Conservation (phyloP, 768 basidiomycete genomes). For the Phanerochaete sordida region DNA sequence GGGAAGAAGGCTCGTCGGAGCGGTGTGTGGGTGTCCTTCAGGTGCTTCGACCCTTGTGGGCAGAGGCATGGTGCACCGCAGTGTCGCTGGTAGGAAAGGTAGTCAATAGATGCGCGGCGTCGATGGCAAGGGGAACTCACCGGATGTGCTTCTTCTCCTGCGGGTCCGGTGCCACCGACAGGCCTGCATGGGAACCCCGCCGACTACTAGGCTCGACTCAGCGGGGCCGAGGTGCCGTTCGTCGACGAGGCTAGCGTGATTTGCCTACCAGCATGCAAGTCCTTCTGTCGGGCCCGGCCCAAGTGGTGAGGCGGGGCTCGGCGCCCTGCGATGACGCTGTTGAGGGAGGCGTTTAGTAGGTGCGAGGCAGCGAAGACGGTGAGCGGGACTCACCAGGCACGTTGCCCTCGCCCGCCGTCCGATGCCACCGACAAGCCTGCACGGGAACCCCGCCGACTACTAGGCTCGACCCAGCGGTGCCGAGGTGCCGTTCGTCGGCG, state of each 20-base stretch:
- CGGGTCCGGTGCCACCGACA: too few species aligned
- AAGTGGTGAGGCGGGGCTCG: neutral
- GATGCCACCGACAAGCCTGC: neutral
- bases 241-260: too few species aligned
- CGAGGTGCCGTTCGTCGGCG: neutral
- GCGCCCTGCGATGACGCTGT: neutral
- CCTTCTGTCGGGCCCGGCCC: neutral
- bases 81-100: too few species aligned
- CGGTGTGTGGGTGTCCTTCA: neutral
- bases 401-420: neutral
- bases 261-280: too few species aligned
- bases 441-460: neutral
- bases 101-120: too few species aligned
- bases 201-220: too few species aligned
- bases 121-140: too few species aligned
- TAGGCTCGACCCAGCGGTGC: neutral
- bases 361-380: neutral
- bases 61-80: too few species aligned
- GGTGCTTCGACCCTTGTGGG: neutral
- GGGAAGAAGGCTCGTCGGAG: neutral
- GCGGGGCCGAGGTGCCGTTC: too few species aligned
- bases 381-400: neutral
- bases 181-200: too few species aligned
- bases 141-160: too few species aligned
- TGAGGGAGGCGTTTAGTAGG: neutral